phyloP scores from a whole-genome alignment of 2,329 filamentous ascomycete species.

The Beauveria varroae region DNA sequence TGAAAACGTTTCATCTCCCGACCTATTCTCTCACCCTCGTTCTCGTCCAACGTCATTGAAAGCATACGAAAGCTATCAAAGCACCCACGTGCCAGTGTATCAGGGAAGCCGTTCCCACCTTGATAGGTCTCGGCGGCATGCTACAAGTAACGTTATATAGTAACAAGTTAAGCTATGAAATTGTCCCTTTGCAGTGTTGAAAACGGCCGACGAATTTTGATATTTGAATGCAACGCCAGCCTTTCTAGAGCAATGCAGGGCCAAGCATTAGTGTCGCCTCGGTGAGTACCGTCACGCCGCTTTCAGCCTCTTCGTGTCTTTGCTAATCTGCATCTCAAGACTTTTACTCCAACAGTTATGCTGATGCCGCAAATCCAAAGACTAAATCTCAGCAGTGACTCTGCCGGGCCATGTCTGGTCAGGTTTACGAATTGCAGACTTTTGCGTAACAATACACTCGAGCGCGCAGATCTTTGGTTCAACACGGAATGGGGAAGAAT shows the following conservation, averaged over 20 bases:
- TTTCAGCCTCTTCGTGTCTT: background rate
- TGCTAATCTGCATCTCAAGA: background rate
- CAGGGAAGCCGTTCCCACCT: background rate
- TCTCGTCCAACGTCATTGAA: background rate
- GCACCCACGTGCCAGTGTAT: background rate
- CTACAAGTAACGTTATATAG: background rate
- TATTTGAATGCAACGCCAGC: background rate
- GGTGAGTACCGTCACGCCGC: background rate
- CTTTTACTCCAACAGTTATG: background rate
- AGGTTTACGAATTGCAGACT: background rate
- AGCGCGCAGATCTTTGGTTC: background rate
- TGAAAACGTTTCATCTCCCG: too few relatives aligned
- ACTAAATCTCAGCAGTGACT: background rate
- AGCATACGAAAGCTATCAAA: background rate
- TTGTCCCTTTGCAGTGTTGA: background rate
- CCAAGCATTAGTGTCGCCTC: background rate
- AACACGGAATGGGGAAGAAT: background rate
- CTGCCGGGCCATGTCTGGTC: background rate
- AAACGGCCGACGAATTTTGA: background rate
- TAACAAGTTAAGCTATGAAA: background rate
- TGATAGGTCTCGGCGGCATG: background rate
- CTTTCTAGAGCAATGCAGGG: background rate
- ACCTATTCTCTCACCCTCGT: background rate
- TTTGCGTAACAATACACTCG: background rate
- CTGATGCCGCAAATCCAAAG: background rate